Evolutionary conservation across 192 early-diverging fungal genomes (phyloP), one percentile per base, ranked within the genome.

Genomic region (Haplosporangium gracile): DNA sequence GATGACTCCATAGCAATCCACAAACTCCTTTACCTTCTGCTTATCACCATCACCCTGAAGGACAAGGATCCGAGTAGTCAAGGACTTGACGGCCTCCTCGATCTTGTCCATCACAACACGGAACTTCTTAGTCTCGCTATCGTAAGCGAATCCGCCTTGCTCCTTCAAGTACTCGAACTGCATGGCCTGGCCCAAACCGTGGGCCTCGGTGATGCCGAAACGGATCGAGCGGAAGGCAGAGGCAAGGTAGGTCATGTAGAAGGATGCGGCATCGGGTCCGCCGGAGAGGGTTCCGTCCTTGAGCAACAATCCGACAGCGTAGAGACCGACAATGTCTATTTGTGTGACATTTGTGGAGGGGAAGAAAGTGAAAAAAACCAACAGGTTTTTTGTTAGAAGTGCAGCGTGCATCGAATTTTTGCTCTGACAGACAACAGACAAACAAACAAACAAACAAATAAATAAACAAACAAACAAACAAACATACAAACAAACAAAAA

Each of bases 1-100:
- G 49, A 93, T 81, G 1, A 82, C 74, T 18, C 92, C 94, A 60
- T 94, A 95, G 69, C 86, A 79, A 10, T 87, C 80, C 16, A 86
- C 91, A 83, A 96, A 96, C 40, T 70, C 91, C 40, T 88, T 89
- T 11, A 94, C 94, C 9, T 87, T 77, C 32, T 84, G 71, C 82
- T 94, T 94, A 77, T 93, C 91, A 70, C 95, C 95, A 80, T 95
- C 88, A 11, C 94, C 95, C 89, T 95, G 94, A 32, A 95, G 90
- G 39, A 95, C 82, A 83, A 95, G 88, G 45, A 95, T 94, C 38
- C 93, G 91, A 8, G 83, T 89, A 0, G 95, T 94, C 80, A 95
- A 82, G 26, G 91, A 89, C 43, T 81, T 47, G 1, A 95, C 95
- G 1, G 91, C 94, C 26, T 83, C 68, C 29, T 83, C 77, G 42